Evolutionary conservation across 108 stramenopile genomes (phyloP).

Genomic region (Phaeodactylum tricornutum): DNA sequence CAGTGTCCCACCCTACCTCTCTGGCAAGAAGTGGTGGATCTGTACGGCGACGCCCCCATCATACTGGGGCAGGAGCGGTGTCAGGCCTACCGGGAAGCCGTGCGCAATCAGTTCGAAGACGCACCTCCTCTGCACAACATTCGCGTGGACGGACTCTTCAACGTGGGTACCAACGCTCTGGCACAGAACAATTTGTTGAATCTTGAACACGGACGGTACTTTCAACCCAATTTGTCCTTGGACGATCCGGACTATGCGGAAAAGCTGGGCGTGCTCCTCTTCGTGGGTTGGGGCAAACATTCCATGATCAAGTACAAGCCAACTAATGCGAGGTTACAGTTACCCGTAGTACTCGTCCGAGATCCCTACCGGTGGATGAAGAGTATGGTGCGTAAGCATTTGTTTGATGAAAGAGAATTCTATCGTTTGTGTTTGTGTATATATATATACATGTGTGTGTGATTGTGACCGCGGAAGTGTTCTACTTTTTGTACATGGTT

Average conservation of each 20-base stretch:
- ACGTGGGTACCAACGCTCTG: slow-evolving; percentile 59
- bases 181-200: too few relatives aligned
- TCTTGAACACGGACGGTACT: too few relatives aligned
- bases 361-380: slow-evolving; percentile 77
- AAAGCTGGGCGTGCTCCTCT: too few relatives aligned
- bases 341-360: slow-evolving; percentile 49
- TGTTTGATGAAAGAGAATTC: too few relatives aligned
- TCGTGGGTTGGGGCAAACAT: slow-evolving; percentile 68
- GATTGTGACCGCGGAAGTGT: too few relatives aligned
- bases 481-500: too few relatives aligned
- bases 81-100: slow-evolving; percentile 24
- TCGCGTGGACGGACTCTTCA: slow-evolving; percentile 49
- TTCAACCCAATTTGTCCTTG: too few relatives aligned
- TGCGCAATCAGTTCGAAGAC: not conserved
- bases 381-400: too few relatives aligned
- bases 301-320: slow-evolving; percentile 45
- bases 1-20: slow-evolving; percentile 22
- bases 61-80: slow-evolving; percentile 52
- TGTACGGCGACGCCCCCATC: slow-evolving; percentile 32
- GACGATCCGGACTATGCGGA: too few relatives aligned
- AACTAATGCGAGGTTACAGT: too few relatives aligned
- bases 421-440: too few relatives aligned
- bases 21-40: slow-evolving; percentile 24
- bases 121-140: not conserved
- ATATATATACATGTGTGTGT: too few relatives aligned